Evolutionary conservation across 2,329 filamentous ascomycete genomes (phyloP).

Genomic region (Aspergillus sp.): DNA sequence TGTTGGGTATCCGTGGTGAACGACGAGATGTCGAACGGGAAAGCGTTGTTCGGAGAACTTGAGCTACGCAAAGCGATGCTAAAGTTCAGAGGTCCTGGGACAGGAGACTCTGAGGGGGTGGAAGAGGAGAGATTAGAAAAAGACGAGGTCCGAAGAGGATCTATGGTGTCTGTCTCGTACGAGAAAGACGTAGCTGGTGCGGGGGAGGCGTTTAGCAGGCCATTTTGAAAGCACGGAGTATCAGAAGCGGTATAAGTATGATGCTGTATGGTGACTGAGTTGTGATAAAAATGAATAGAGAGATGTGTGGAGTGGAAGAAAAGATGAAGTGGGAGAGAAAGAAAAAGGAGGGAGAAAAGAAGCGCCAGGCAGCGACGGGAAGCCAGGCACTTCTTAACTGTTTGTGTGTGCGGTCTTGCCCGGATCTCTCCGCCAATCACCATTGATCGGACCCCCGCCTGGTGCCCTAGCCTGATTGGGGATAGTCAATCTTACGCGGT

Average conservation of each 20-base stretch:
- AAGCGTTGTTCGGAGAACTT: slow-evolving; percentile 42
- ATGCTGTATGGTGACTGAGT: slow-evolving; percentile 23
- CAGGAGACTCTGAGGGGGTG: slow-evolving; percentile 47
- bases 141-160: slow-evolving; percentile 34
- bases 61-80: slow-evolving; percentile 46
- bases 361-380: slow-evolving; percentile 38
- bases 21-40: slow-evolving; percentile 47
- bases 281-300: slow-evolving; percentile 12
- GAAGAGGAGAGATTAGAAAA: slow-evolving; percentile 29
- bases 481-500: slow-evolving; percentile 14
- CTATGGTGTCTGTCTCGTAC: slow-evolving; percentile 44
- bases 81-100: slow-evolving; percentile 49
- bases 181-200: slow-evolving; percentile 38
- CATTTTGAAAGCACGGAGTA: slow-evolving; percentile 38
- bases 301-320: slow-evolving; percentile 16
- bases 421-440: slow-evolving; percentile 29
- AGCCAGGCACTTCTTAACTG: slow-evolving; percentile 45
- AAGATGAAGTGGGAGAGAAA: slow-evolving; percentile 11
- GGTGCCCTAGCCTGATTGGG: slow-evolving; percentile 12
- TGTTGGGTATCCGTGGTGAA: slow-evolving; percentile 52
- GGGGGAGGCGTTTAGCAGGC: slow-evolving; percentile 41
- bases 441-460: slow-evolving; percentile 14
- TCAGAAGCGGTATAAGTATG: slow-evolving; percentile 14
- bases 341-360: slow-evolving; percentile 23
- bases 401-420: slow-evolving; percentile 23